These are phyloP conservation scores for Dactylorhiza incarnata DNA, from an alignment of 106 monocot genomes.

Conservation along the genomic window DNA sequence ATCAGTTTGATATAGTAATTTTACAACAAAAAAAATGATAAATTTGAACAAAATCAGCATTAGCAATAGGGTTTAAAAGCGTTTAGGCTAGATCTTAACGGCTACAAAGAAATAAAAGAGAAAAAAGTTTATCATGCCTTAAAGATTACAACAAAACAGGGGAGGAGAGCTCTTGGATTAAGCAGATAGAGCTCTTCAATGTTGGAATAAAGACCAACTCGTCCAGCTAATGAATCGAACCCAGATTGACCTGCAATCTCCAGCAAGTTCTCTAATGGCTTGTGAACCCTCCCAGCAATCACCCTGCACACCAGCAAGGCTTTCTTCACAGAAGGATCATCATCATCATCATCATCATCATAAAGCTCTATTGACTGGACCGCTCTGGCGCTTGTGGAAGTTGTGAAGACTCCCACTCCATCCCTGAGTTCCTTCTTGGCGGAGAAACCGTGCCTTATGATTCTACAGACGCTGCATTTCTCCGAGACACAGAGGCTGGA, in stretches of 20 bases:
- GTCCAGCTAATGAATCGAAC: conserved; percentile 76
- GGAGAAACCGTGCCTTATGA: conserved; percentile 75
- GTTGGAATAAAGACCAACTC: conserved; percentile 67
- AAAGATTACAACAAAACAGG: conserved; percentile 82
- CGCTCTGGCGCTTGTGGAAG: conserved; percentile 84
- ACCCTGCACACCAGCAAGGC: conserved; percentile 83
- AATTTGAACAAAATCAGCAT: background rate
- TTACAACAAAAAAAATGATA: no score
- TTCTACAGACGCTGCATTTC: conserved; percentile 67
- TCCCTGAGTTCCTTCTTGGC: conserved; percentile 34
- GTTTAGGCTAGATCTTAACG: background rate
- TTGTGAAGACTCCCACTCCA: conserved; percentile 81
- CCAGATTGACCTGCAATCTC: conserved; percentile 44
- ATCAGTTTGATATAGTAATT: no score
- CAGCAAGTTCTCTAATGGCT: conserved; percentile 69
- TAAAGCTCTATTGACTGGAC: conserved; percentile 54
- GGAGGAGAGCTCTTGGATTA: conserved; percentile 62
- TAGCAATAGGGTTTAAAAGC: background rate
- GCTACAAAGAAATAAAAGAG: background rate
- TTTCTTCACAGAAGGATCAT: conserved; percentile 38
- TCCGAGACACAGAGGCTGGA: conserved; percentile 68
- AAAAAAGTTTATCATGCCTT: conserved; percentile 33
- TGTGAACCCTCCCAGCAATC: conserved; percentile 85
- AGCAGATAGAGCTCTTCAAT: conserved; percentile 86
- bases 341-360: conserved; percentile 51